phyloP scores from a whole-genome alignment of 1,284 basidiomycete genomes.

The Paramarasmius palmivorus region DNA sequence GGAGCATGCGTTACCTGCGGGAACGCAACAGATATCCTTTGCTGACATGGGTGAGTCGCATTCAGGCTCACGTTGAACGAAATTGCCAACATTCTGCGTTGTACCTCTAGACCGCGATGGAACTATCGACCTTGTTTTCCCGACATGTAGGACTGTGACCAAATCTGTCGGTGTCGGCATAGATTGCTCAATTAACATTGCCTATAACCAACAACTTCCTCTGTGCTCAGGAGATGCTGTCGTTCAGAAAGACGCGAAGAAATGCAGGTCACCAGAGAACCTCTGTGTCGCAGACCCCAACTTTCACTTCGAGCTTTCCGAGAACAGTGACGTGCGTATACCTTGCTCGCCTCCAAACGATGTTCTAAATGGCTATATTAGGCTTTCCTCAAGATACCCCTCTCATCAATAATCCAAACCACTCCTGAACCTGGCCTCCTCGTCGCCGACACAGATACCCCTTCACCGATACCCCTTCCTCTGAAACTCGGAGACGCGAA shows the following conservation, averaged over 20 bases:
- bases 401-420: conserved; percentile 62
- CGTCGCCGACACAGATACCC: conserved; percentile 63
- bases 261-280: conserved; percentile 77
- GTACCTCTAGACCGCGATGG: conserved; percentile 85
- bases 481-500: conserved; percentile 90
- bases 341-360: conserved; percentile 5
- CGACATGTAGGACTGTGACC: conserved; percentile 78
- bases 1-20: conserved; percentile 71
- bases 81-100: conserved; percentile 3
- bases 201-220: conserved; percentile 90
- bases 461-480: conserved; percentile 71
- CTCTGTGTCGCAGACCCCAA: conserved; percentile 82
- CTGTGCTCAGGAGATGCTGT: conserved; percentile 67
- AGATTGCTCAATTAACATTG: conserved; percentile 86
- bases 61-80: conserved; percentile 8
- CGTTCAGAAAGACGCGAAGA: conserved; percentile 49
- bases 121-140: conserved; percentile 93
- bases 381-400: conserved; percentile 69
- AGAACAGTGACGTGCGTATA: conserved; percentile 58
- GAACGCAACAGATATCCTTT: conserved; percentile 82
- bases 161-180: conserved; percentile 66
- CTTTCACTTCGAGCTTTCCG: conserved; percentile 77
- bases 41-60: conserved; percentile 81
- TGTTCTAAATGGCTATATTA: conserved; percentile 27
- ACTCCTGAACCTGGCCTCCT: conserved; percentile 52